Evolutionary conservation across 2,329 filamentous ascomycete species (phyloP), one percentile per base, ranked within the genome.

Genomic region (Pseudogymnoascus sp.): DNA sequence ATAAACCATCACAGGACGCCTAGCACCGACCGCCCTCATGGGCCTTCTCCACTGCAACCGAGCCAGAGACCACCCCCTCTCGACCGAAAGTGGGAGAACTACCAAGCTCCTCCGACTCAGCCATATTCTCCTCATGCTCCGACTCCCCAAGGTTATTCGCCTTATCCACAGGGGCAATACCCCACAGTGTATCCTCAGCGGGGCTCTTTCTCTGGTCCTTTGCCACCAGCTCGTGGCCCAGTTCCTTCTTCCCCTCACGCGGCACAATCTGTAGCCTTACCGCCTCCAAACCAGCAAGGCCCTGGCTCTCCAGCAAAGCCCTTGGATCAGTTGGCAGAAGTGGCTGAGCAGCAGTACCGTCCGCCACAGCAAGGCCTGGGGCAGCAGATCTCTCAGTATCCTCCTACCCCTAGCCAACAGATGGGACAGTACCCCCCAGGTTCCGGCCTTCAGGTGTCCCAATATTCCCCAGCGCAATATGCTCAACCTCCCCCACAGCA

Each of bases 161-260:
- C 40, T 15, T 65, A 67, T 29, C 65, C 65, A n/a, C 60, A 63
- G 44, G 29, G 63, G 19, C 63, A 59, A 40, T 56, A 56, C 3
- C 17, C 50, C 29, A 17, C 50, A 5, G 50, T 56, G n/a, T 56
- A 56, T 35, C 64, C 64, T 11, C 56, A 61, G 29, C 50, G 60
- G 60, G 67, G 70, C 50, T 68, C 69, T 15, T 69, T 71, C 59
- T 65, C 71, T 15, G 65, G 65, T 62, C 67, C 71, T 17, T 38
- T 72, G 19, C 68, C 68, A 60, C 68, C 68, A 38, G 68, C 70
- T 42, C 69, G 70, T 62, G 66, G 65, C 40, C 69, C 68, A 66
- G 65, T 73, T 40, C 72, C 72, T 56, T 73, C 71, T 59, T 72
- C 72, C 42, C 72, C 71, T n/a, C 37, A 70, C 3, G 69, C 70